These are phyloP conservation scores for Trypanosoma rangeli DNA, from an alignment of 208 protist species.

Conservation along the genomic window DNA sequence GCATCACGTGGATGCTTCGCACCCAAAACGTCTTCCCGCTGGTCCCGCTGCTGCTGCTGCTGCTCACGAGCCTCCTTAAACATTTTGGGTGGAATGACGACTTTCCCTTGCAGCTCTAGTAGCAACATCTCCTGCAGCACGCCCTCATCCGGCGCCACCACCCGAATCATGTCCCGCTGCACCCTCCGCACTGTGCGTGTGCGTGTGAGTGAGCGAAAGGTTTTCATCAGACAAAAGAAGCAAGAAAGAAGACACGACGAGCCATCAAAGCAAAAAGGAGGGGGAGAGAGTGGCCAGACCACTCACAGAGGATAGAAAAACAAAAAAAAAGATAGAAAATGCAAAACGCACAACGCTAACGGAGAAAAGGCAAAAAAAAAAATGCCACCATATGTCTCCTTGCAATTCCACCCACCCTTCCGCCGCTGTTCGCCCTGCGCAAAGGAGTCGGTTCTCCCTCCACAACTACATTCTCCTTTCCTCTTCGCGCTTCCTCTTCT, in stretches of 20 bases:
- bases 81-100: slow-evolving; percentile 45
- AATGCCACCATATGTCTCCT: background rate
- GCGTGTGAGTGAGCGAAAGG: background rate
- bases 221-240: slow-evolving; percentile 6
- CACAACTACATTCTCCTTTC: background rate
- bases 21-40: slow-evolving; percentile 7
- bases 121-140: slow-evolving; percentile 61
- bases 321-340: background rate
- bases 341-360: background rate
- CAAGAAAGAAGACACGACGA: background rate
- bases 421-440: background rate
- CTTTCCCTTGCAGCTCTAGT: slow-evolving; percentile 67
- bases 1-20: slow-evolving; percentile 5
- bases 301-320: background rate
- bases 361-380: slow-evolving; percentile 7
- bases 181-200: background rate
- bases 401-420: background rate
- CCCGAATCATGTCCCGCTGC: slow-evolving; percentile 47
- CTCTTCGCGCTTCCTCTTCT: background rate
- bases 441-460: background rate
- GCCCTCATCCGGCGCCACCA: slow-evolving; percentile 31
- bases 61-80: slow-evolving; percentile 22
- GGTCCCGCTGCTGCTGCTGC: slow-evolving; percentile 5
- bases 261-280: background rate
- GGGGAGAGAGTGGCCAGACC: slow-evolving; percentile 6